Evolutionary conservation across 139 green algal species (phyloP).

Genomic region (Nannochloris sp.): DNA sequence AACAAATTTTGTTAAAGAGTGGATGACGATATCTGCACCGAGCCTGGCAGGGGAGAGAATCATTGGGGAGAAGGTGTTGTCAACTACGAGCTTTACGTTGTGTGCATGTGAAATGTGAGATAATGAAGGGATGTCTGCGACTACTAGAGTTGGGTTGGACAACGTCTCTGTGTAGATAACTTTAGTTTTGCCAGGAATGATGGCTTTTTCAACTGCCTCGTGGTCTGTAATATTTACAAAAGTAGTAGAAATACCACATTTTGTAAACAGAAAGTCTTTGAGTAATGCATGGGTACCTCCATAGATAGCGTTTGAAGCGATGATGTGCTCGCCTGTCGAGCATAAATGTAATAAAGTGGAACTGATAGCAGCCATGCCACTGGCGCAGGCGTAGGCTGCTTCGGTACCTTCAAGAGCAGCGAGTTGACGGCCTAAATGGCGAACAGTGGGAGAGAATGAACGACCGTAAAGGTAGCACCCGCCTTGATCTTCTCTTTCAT

Average conservation of each 20-base stretch:
- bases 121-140: too few species aligned
- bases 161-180: too few species aligned
- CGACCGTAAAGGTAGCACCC: slow-evolving; percentile 65
- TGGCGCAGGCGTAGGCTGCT: slow-evolving; percentile 48
- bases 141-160: too few species aligned
- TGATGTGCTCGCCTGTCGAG: slow-evolving; percentile 59
- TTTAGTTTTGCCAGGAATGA: too few species aligned
- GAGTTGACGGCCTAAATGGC: slow-evolving; percentile 45
- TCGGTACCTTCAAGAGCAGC: slow-evolving; percentile 61
- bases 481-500: neutral
- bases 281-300: slow-evolving; percentile 7
- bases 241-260: slow-evolving; percentile 45
- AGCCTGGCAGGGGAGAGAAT: slow-evolving; percentile 38
- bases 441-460: slow-evolving; percentile 56
- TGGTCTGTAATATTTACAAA: slow-evolving; percentile 63
- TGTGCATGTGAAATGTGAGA: neutral
- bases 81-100: slow-evolving; percentile 52
- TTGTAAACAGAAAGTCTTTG: slow-evolving; percentile 46
- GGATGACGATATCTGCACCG: slow-evolving; percentile 66
- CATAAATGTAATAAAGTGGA: slow-evolving; percentile 50
- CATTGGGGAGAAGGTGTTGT: slow-evolving; percentile 73
- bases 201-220: slow-evolving; percentile 34
- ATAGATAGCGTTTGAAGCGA: slow-evolving; percentile 49
- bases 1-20: slow-evolving; percentile 78
- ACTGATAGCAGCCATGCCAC: slow-evolving; percentile 65